Conservation (phyloP, 495 filamentous ascomycete genomes). For the Hapsidospora chrysogenum region DNA sequence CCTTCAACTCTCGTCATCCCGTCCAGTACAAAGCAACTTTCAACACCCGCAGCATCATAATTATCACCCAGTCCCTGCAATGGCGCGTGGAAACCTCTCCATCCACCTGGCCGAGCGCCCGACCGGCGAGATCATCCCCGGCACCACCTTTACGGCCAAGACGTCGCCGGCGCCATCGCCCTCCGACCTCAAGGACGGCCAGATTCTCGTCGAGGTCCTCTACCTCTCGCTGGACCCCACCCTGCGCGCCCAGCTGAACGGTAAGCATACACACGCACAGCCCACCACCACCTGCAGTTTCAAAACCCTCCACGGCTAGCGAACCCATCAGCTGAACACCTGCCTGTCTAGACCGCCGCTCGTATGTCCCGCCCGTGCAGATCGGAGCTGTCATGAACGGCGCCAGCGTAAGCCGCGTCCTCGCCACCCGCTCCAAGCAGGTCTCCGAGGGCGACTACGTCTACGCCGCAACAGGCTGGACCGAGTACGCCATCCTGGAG, state of each 20-base stretch:
- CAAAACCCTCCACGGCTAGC: not conserved
- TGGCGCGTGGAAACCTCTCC: slow-evolving; percentile 16
- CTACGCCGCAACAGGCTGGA: slow-evolving; percentile 37
- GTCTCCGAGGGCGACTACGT: slow-evolving; percentile 37
- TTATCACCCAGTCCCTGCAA: too few relatives aligned
- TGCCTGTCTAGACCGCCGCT: slow-evolving; percentile 31
- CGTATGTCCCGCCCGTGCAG: slow-evolving; percentile 48
- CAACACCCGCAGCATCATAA: too few relatives aligned
- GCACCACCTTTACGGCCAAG: slow-evolving; percentile 31
- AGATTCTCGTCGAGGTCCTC: slow-evolving; percentile 44
- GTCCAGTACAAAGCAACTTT: too few relatives aligned
- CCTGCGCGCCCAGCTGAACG: slow-evolving; percentile 51
- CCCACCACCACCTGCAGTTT: not conserved
- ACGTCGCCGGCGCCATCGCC: slow-evolving; percentile 22
- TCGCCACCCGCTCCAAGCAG: slow-evolving; percentile 22
- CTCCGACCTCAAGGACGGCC: slow-evolving; percentile 28
- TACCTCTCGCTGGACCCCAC: slow-evolving; percentile 59
- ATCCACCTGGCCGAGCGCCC: slow-evolving; percentile 30
- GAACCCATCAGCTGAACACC: not conserved
- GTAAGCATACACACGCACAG: too few relatives aligned
- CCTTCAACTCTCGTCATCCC: too few relatives aligned
- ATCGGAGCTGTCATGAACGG: slow-evolving; percentile 50
- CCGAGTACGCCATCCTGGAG: slow-evolving; percentile 38
- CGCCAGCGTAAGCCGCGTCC: slow-evolving; percentile 31
- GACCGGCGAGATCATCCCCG: slow-evolving; percentile 17